Percentiles rank a stretch among this genome's conserved stretches.
phyloP scores from a whole-genome alignment of 2,329 filamentous ascomycete genomes.

The Trichoderma endophyticum region DNA sequence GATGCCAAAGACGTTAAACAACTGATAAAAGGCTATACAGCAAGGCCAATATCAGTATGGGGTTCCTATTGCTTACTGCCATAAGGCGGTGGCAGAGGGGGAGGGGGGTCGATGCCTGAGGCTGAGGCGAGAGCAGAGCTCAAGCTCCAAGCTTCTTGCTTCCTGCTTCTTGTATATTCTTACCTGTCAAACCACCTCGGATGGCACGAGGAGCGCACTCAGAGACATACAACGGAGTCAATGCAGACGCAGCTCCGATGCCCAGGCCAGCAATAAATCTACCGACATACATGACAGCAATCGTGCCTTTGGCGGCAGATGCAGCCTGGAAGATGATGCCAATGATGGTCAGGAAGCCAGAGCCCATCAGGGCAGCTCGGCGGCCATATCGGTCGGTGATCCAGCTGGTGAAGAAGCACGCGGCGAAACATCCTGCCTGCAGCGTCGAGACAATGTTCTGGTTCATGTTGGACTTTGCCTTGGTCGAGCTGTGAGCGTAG shows the following conservation, averaged over 20 bases:
- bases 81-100: background rate
- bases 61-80: background rate
- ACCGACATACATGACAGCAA: conserved; percentile 64
- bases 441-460: conserved; percentile 69
- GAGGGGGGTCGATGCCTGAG: background rate
- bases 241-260: conserved; percentile 47
- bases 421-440: conserved; percentile 65
- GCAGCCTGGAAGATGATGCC: conserved; percentile 64
- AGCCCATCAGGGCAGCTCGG: conserved; percentile 51
- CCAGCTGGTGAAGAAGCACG: conserved; percentile 56
- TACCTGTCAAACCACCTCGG: conserved; percentile 47
- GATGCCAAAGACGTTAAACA: conserved; percentile 46
- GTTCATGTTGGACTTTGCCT: conserved; percentile 50
- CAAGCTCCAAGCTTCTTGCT: background rate
- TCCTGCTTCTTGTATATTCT: conserved; percentile 5
- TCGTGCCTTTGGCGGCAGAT: conserved; percentile 49
- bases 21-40: conserved; percentile 43
- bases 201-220: conserved; percentile 51
- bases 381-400: conserved; percentile 55
- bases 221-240: conserved; percentile 45
- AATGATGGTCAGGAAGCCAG: conserved; percentile 55
- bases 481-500: conserved; percentile 28
- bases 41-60: background rate
- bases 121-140: background rate
- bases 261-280: conserved; percentile 52